Percentiles rank a stretch among this genome's conserved stretches.
phyloP scores from a whole-genome alignment of 495 filamentous ascomycete species.

The Hamigera avellanea region DNA sequence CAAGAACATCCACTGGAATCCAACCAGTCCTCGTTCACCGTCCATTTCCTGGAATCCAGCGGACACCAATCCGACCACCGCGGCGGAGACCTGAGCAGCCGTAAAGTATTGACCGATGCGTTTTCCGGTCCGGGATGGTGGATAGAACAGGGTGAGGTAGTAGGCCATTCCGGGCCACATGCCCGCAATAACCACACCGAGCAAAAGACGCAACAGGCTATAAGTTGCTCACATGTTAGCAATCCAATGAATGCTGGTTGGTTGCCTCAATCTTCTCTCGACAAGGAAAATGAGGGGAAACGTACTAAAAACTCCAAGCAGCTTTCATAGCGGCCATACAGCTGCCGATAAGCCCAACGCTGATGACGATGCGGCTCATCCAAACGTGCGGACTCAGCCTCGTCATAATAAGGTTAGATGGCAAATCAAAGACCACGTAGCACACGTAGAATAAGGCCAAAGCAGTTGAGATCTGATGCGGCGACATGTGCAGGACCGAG shows the following conservation, averaged over 20 bases:
- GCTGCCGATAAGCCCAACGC: conserved; percentile 70
- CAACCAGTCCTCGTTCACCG: conserved; percentile 59
- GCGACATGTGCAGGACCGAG: conserved; percentile 50
- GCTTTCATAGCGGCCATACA: conserved; percentile 72
- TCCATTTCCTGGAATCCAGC: conserved; percentile 91
- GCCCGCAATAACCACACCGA: conserved; percentile 80
- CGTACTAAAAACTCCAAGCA: conserved; percentile 78
- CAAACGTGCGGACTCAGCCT: conserved; percentile 73
- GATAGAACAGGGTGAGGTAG: conserved; percentile 87
- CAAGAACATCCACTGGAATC: conserved; percentile 94
- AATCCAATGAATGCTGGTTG: conserved; percentile 1
- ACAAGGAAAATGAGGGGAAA: conserved; percentile 4
- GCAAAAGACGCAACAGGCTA: conserved; percentile 69
- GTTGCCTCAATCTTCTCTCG: background rate
- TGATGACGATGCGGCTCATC: conserved; percentile 87
- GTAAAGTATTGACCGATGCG: conserved; percentile 85
- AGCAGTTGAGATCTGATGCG: conserved; percentile 68
- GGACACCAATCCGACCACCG: conserved; percentile 81
- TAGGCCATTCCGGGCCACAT: conserved; percentile 97
- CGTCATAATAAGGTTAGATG: conserved; percentile 85
- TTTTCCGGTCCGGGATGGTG: conserved; percentile 73
- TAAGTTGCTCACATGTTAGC: no score
- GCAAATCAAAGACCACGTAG: conserved; percentile 82
- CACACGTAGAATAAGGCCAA: conserved; percentile 83
- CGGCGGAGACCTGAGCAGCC: conserved; percentile 77